Base-by-base conservation (phyloP, 176 grass and related monocot species). In the Ensete glaucum region DNA sequence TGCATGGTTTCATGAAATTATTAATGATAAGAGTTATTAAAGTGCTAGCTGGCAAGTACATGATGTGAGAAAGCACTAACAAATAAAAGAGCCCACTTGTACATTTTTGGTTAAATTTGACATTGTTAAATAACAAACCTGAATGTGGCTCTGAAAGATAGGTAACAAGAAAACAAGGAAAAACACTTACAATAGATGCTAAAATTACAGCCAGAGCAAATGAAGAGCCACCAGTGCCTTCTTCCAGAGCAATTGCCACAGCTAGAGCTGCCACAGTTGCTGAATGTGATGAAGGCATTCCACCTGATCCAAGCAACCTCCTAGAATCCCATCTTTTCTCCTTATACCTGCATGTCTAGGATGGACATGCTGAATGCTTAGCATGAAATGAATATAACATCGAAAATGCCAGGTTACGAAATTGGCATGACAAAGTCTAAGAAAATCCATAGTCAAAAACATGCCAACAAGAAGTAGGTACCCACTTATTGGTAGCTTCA, bases 321-420 rank as follows among this genome's bases (percentile, higher is more conserved):
- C 77, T 90, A 71, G 90, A 85, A 88, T 98, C 94, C 88, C 83
- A 91, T 60, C 54, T 87, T 82, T 93, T 98, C 90, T 98, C 94
- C 79, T 98, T 98, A 80, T 93, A 88, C 94, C 94, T 98, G 94
- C 79, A 83, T 85, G 82, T 98, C 94, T 98, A 98, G 83, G 84
- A 89, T 62, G 88, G 74, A 91, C 77, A 82, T 74, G 80, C 77
- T 82, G 52, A 24, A 81, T 22, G 51, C 86, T 78, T 82, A 73
- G 52, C 54, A 84, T 52, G 13, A 62, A 6, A 43, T 43, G 34
- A 43, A 43, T 43, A 43, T 9, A 76, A 50, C 1, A 14, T n/a
- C 65, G 27, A 75, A 25, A 53, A 1, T 50, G 9, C 16, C 66
- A 85, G 57, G 56, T 17, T 8, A 78, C 64, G 11, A 78, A 20